Evolutionary conservation across 2,329 filamentous ascomycete genomes (phyloP).

Genomic region (Ascosphaera aggregata): DNA sequence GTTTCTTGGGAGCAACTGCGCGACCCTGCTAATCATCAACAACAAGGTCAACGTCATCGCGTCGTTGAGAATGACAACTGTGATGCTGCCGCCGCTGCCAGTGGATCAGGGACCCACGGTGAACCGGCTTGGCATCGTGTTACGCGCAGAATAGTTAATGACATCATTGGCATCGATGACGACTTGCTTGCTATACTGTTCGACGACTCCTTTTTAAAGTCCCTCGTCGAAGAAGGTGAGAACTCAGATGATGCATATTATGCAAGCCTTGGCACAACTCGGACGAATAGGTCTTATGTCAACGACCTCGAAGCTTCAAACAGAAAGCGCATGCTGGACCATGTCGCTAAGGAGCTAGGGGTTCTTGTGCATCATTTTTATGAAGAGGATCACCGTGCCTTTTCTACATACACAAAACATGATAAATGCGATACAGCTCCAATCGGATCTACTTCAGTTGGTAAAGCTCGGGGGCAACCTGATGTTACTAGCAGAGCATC

Average conservation of each 20-base stretch:
- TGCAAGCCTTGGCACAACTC: constrained; percentile 15
- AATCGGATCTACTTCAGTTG: constrained; percentile 7
- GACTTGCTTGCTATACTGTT: constrained; percentile 64
- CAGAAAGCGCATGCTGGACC: constrained; percentile 59
- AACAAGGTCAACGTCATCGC: neutral
- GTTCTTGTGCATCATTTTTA: constrained; percentile 62
- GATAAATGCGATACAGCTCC: constrained; percentile 30
- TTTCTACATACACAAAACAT: constrained; percentile 44
- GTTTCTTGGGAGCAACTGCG: neutral
- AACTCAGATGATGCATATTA: constrained; percentile 5
- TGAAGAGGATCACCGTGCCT: constrained; percentile 59
- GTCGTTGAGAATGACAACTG: neutral
- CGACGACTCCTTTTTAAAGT: constrained; percentile 46
- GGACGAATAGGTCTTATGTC: constrained; percentile 7
- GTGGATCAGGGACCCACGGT: constrained; percentile 27
- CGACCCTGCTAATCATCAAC: neutral
- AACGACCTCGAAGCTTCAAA: constrained; percentile 25
- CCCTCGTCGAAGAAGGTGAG: constrained; percentile 10
- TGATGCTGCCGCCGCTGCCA: neutral
- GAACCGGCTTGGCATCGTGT: constrained; percentile 45
- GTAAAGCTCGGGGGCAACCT: constrained; percentile 3
- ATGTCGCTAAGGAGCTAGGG: constrained; percentile 70
- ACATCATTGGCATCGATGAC: constrained; percentile 81
- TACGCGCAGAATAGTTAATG: constrained; percentile 64
- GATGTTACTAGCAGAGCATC: constrained; percentile 6